These are phyloP conservation scores for Colletotrichum somersetense DNA, from an alignment of 2,329 filamentous ascomycete species.

Conservation along the genomic window DNA sequence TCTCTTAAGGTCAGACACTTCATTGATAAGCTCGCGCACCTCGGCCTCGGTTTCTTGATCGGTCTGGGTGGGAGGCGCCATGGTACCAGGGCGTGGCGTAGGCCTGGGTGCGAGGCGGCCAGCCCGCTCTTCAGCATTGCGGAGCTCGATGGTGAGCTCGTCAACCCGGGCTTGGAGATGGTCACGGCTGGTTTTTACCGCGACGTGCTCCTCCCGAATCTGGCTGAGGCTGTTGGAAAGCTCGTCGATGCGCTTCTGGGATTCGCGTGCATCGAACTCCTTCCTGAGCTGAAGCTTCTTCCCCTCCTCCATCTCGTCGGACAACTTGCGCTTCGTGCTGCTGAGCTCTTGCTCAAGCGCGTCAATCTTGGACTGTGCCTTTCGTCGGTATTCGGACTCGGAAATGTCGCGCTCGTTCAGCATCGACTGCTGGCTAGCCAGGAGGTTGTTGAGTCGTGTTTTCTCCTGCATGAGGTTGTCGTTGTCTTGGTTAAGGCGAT, in stretches of 20 bases:
- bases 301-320: conserved; percentile 84
- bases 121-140: conserved; percentile 88
- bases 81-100: conserved; percentile 68
- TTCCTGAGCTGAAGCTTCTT: conserved; percentile 87
- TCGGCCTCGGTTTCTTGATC: conserved; percentile 68
- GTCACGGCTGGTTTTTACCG: conserved; percentile 87
- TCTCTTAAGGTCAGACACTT: conserved; percentile 88
- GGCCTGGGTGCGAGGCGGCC: conserved; percentile 85
- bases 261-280: conserved; percentile 90
- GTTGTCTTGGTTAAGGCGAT: conserved; percentile 88
- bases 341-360: conserved; percentile 82
- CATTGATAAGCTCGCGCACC: conserved; percentile 83
- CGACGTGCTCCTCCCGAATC: conserved; percentile 87
- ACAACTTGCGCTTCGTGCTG: conserved; percentile 84
- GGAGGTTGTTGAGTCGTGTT: conserved; percentile 82
- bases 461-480: conserved; percentile 88
- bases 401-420: conserved; percentile 91
- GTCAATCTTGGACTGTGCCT: conserved; percentile 83
- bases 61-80: conserved; percentile 57
- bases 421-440: conserved; percentile 87
- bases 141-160: conserved; percentile 88
- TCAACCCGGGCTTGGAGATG: conserved; percentile 90
- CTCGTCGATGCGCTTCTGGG: conserved; percentile 92
- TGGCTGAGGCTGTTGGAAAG: conserved; percentile 83
- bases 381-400: conserved; percentile 84